Percentiles rank a stretch among this genome's conserved stretches.
Conservation (phyloP, 23 red algal species). For the Gracilaria caudata region DNA sequence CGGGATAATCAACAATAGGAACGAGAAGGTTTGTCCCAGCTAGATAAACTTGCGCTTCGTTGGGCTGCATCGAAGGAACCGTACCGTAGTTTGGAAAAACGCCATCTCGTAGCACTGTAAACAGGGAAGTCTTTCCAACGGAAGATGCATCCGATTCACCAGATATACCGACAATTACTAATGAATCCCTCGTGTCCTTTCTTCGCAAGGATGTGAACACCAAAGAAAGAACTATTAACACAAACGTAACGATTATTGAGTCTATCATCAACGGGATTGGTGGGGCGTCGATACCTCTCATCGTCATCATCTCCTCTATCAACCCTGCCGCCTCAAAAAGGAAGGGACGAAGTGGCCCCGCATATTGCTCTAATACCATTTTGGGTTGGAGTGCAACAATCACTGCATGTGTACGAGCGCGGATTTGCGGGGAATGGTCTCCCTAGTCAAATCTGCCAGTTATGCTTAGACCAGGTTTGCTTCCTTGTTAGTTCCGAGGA, state of each 20-base stretch:
- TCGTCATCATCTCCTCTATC: neutral
- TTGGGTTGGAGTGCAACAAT: neutral
- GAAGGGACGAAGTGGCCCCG: constrained; percentile 33
- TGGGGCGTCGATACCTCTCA: neutral
- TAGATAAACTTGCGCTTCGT: constrained; percentile 28
- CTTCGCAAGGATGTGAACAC: neutral
- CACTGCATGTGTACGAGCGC: neutral
- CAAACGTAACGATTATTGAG: constrained; percentile 20
- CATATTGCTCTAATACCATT: constrained; percentile 54
- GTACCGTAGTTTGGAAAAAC: constrained; percentile 64
- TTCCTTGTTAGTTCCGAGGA: no score
- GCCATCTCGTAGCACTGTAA: constrained; percentile 51
- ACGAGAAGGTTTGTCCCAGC: constrained; percentile 8
- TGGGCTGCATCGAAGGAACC: constrained; percentile 56
- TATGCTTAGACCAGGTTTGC: no score
- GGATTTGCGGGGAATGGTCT: neutral
- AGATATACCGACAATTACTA: constrained; percentile 54
- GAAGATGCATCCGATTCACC: constrained; percentile 57
- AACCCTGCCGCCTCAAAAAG: constrained; percentile 1
- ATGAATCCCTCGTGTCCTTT: constrained; percentile 18
- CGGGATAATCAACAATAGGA: constrained; percentile 52
- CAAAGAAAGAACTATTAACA: constrained; percentile 15
- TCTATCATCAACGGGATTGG: constrained; percentile 14
- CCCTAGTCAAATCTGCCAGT: no score
- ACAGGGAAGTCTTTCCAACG: constrained; percentile 58